Evolutionary conservation across 139 green algal genomes (phyloP).

Genomic region (Dunaliella primolecta): DNA sequence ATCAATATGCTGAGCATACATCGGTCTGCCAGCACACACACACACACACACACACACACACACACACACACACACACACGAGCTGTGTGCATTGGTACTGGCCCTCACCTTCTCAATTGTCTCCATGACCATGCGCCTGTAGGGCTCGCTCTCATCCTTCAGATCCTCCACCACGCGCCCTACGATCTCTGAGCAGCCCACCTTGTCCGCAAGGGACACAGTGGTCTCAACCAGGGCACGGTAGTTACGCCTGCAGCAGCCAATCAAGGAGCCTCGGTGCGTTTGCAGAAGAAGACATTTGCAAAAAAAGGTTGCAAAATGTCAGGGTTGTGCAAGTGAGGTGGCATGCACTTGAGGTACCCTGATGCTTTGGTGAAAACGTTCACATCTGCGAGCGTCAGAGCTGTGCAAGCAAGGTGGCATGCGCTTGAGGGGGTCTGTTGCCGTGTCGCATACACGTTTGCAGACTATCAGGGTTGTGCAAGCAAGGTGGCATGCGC

Average conservation of each 20-base stretch:
- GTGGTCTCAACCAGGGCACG: constrained; percentile 95
- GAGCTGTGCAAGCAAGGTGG: too few species aligned
- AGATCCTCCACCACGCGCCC: constrained; percentile 94
- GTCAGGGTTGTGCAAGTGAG: background rate
- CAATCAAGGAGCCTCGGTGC: background rate
- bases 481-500: too few species aligned
- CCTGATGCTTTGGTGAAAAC: too few species aligned
- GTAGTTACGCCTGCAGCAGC: constrained; percentile 71
- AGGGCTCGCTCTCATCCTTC: constrained; percentile 98
- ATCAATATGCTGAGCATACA: too few species aligned
- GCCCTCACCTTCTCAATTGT: constrained; percentile 58
- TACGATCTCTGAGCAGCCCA: constrained; percentile 87
- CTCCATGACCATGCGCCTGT: constrained; percentile 66
- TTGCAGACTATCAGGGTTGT: too few species aligned
- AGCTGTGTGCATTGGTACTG: constrained; percentile 91
- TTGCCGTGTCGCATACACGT: too few species aligned
- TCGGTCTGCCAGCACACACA: too few species aligned
- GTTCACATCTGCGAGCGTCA: too few species aligned
- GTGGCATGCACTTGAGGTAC: too few species aligned
- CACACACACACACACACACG: too few species aligned
- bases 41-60: too few species aligned
- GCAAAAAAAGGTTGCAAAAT: background rate
- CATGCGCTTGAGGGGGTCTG: too few species aligned
- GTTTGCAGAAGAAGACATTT: background rate
- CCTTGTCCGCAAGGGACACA: constrained; percentile 84